These are phyloP conservation scores for Stellera chamaejasme DNA, from an alignment of 345 rosid species.

Conservation along the genomic window DNA sequence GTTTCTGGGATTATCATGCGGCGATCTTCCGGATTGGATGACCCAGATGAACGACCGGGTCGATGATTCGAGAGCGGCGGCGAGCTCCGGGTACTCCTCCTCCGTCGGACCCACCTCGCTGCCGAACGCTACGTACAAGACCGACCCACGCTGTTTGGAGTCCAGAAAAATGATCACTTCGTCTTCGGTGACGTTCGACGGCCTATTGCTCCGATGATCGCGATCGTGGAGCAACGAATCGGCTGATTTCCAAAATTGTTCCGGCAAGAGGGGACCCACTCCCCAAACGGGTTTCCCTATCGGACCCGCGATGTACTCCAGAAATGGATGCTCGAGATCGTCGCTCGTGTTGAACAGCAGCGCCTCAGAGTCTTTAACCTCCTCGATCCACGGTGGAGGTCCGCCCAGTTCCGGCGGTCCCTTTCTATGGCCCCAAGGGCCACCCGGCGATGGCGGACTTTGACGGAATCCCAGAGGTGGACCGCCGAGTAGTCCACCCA, in stretches of 20 bases:
- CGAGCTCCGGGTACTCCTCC: slow-evolving; percentile 12
- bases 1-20: neutral
- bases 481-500: neutral
- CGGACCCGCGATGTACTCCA: slow-evolving; percentile 22
- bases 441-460: neutral
- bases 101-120: slow-evolving; percentile 8
- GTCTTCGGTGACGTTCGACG: slow-evolving; percentile 13
- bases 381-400: slow-evolving; percentile 34
- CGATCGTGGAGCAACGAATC: slow-evolving; percentile 3
- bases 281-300: slow-evolving; percentile 27
- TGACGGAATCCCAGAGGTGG: slow-evolving; percentile 1
- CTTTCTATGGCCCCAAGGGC: neutral
- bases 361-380: slow-evolving; percentile 20
- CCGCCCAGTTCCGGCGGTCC: slow-evolving; percentile 33
- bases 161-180: slow-evolving; percentile 24
- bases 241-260: slow-evolving; percentile 20
- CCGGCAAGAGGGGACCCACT: slow-evolving; percentile 29
- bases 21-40: neutral
- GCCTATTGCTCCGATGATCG: slow-evolving; percentile 1
- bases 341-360: slow-evolving; percentile 36
- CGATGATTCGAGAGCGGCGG: slow-evolving; percentile 10
- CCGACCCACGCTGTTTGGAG: slow-evolving; percentile 15
- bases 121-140: slow-evolving; percentile 25
- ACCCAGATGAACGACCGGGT: slow-evolving; percentile 16
- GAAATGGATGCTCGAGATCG: slow-evolving; percentile 35